These are phyloP conservation scores for Podosphaera aphanis DNA, from an alignment of 2,329 filamentous ascomycete species.

Conservation along the genomic window DNA sequence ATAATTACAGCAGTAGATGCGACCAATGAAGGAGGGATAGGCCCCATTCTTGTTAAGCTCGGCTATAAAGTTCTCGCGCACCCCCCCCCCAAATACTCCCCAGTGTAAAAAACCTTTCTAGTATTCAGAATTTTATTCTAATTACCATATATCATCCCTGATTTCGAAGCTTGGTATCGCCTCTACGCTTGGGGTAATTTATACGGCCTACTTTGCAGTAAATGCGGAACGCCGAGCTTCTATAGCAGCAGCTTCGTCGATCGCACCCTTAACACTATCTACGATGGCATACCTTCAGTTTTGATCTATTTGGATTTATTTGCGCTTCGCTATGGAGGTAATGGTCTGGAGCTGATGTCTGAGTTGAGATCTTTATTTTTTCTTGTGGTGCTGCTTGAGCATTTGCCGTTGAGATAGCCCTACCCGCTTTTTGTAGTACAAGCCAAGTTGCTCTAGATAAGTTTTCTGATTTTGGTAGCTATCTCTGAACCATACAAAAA, in stretches of 20 bases:
- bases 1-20: too few relatives aligned
- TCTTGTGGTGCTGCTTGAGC: not conserved
- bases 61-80: too few relatives aligned
- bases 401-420: too few relatives aligned
- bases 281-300: not conserved
- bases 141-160: not conserved
- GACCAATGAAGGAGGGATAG: too few relatives aligned
- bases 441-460: too few relatives aligned
- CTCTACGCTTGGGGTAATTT: not conserved
- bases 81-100: too few relatives aligned
- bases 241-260: not conserved
- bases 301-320: not conserved
- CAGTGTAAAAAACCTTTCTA: not conserved
- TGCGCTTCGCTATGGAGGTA: not conserved
- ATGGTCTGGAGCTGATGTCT: not conserved
- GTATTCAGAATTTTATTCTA: too few relatives aligned
- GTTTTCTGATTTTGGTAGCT: too few relatives aligned
- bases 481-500: too few relatives aligned
- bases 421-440: too few relatives aligned
- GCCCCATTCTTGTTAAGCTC: too few relatives aligned
- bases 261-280: not conserved
- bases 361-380: not conserved
- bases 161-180: not conserved
- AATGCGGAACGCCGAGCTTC: not conserved
- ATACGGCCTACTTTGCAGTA: not conserved